phyloP scores from a whole-genome alignment of 2,329 filamentous ascomycete species.

The Exophiala calicioides region DNA sequence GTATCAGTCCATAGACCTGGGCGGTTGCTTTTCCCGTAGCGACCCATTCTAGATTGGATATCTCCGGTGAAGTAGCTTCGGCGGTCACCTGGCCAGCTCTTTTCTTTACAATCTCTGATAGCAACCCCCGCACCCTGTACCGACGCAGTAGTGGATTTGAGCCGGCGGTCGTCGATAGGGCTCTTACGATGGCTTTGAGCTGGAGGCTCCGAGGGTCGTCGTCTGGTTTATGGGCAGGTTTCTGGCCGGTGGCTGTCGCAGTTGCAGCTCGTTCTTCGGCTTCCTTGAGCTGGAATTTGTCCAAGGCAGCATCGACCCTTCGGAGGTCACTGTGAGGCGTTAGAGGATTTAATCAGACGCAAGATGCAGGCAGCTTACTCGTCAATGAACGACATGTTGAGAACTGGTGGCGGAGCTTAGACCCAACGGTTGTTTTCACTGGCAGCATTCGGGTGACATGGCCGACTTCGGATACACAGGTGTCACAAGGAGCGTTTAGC shows the following conservation, averaged over 20 bases:
- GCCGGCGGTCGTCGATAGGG: slow-evolving; percentile 68
- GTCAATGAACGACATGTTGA: slow-evolving; percentile 26
- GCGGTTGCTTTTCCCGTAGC: slow-evolving; percentile 86
- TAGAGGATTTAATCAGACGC: background rate
- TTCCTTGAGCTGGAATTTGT: slow-evolving; percentile 55
- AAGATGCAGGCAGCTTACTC: slow-evolving; percentile 9
- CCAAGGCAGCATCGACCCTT: slow-evolving; percentile 59
- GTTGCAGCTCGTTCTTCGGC: slow-evolving; percentile 19
- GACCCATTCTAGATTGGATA: slow-evolving; percentile 81
- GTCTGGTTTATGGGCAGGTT: slow-evolving; percentile 15
- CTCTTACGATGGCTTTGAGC: slow-evolving; percentile 68
- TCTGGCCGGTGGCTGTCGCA: slow-evolving; percentile 9
- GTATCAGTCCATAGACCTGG: slow-evolving; percentile 72
- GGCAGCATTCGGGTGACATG: too few relatives aligned
- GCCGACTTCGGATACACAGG: too few relatives aligned
- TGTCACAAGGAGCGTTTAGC: too few relatives aligned
- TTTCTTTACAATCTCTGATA: slow-evolving; percentile 58
- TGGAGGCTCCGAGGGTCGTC: slow-evolving; percentile 36
- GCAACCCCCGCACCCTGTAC: slow-evolving; percentile 60
- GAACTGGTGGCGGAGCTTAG: background rate
- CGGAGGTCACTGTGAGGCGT: slow-evolving; percentile 53
- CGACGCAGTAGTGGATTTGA: slow-evolving; percentile 63
- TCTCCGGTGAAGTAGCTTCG: slow-evolving; percentile 35
- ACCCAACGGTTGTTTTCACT: too few relatives aligned
- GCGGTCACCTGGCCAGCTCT: slow-evolving; percentile 31